A percentile compares a stretch with the other conserved stretches of the same genome.
These are phyloP conservation scores for Pythium dissimile DNA, from an alignment of 352 stramenopile genomes.

Conservation along the genomic window DNA sequence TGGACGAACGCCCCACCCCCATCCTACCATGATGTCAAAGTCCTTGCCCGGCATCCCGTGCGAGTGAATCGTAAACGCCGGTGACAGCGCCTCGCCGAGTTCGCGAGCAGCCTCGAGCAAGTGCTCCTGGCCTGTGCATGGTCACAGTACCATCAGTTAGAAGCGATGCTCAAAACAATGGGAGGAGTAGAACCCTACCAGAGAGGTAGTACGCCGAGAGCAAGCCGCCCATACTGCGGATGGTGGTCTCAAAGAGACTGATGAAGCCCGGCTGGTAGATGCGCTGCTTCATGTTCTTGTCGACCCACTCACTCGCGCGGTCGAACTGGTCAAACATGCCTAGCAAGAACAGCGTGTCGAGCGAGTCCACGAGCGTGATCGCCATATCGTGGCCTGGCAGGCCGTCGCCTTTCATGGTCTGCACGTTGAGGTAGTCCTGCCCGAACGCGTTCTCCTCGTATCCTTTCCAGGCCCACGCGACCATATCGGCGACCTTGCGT, in stretches of 20 bases:
- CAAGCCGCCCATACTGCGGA: constrained; percentile 68
- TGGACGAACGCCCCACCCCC: not conserved
- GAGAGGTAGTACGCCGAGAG: constrained; percentile 68
- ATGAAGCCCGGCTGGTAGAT: constrained; percentile 66
- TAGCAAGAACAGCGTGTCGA: constrained; percentile 74
- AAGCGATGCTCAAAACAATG: not conserved
- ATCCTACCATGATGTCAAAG: constrained; percentile 54
- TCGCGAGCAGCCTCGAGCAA: constrained; percentile 60
- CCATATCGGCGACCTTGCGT: constrained; percentile 54
- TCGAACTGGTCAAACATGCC: constrained; percentile 82
- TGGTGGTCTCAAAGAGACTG: constrained; percentile 81
- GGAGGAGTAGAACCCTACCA: constrained; percentile 17
- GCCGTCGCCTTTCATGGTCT: constrained; percentile 49
- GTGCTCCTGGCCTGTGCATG: constrained; percentile 37
- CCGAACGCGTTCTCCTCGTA: constrained; percentile 72
- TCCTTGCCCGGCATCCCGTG: constrained; percentile 66
- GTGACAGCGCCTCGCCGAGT: constrained; percentile 55
- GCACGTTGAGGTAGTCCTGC: constrained; percentile 68
- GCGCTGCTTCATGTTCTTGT: constrained; percentile 52
- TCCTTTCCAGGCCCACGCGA: constrained; percentile 77
- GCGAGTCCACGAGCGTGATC: constrained; percentile 72
- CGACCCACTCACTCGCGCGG: constrained; percentile 59
- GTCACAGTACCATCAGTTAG: not conserved
- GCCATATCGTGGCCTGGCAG: constrained; percentile 68
- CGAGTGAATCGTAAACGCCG: constrained; percentile 44